Evolutionary conservation across 208 protist species (phyloP), one percentile per base, ranked within the genome.

Genomic region (Leishmania guyanensis): DNA sequence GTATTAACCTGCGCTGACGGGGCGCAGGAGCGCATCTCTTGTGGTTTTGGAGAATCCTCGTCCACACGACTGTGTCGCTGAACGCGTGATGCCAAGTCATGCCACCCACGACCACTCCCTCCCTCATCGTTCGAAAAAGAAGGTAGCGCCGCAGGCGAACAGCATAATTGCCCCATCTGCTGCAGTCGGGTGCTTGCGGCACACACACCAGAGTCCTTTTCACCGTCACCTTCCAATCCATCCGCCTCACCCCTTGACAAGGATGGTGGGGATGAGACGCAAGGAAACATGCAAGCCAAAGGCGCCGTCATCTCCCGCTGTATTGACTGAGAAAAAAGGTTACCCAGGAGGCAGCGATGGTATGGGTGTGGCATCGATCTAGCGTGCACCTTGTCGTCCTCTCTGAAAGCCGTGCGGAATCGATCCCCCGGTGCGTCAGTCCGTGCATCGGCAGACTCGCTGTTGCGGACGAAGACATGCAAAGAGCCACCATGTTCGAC

Each of bases 291-390:
- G 33, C 14, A 5, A 26, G 26, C 4, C 71, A 3, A 50, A 58
- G 36, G n/a, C 58, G 14, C 2, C 14, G 46, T 29, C 58, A 17
- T 17, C 3, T 17, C 5, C 8, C 17, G 22, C 33, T 0, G 43
- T 29, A 43, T 46, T 17, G 60, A 5, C 60, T 58, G 64, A 0
- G 39, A 26, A 66, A 69, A 79, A 8, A 79, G 39, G 62, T 70
- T 71, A 29, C 12, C 75, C 22, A 79, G 33, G 64, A 79, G 75
- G 43, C 75, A 79, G 48, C 43, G 62, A 51, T 79, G 58, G 20
- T 5, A 53, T 33, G 73, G 54, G 0, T 29, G 71, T 16, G 50
- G 3, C 14, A 22, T 5, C 9, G 5, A 33, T 39, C 29, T 22
- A 2, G 50, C 20, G 22, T 22, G 71, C 71, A 26, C n/a, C 6